Evolutionary conservation across 345 rosid species (phyloP).

Genomic region (Excoecaria cochinchinensis): DNA sequence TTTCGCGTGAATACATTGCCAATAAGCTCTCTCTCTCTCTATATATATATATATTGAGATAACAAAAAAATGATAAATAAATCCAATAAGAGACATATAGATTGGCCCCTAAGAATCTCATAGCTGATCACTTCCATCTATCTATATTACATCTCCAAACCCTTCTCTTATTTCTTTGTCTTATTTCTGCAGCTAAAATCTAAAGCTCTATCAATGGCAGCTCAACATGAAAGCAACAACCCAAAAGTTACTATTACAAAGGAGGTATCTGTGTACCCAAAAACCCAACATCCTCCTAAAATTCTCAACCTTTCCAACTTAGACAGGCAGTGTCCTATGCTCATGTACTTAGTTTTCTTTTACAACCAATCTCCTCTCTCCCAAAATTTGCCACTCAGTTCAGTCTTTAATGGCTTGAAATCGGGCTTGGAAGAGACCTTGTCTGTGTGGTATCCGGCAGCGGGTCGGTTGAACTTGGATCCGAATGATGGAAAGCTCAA

Average conservation of each 20-base stretch:
- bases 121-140: conserved; percentile 13
- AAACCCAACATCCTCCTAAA: conserved; percentile 23
- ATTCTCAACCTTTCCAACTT: conserved; percentile 50
- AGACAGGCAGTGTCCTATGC: conserved; percentile 68
- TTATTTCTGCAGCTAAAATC: conserved; percentile 10
- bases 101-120: too few species aligned
- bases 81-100: neutral
- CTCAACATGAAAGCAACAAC: conserved; percentile 10
- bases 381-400: conserved; percentile 27
- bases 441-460: conserved; percentile 56
- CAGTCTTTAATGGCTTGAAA: conserved; percentile 45
- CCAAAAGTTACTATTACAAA: conserved; percentile 31
- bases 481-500: conserved; percentile 45
- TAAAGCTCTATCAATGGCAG: conserved; percentile 20
- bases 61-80: neutral
- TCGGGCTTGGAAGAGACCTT: conserved; percentile 60
- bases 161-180: conserved; percentile 7
- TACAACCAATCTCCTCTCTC: conserved; percentile 34
- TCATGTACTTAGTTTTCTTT: conserved; percentile 62
- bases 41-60: neutral
- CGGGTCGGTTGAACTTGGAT: conserved; percentile 52
- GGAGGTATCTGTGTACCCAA: conserved; percentile 33
- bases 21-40: too few species aligned
- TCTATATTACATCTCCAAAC: conserved; percentile 18
- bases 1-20: too few species aligned